These are phyloP conservation scores for Yarrowia sp. DNA, from an alignment of 805 yeast species.

Conservation along the genomic window DNA sequence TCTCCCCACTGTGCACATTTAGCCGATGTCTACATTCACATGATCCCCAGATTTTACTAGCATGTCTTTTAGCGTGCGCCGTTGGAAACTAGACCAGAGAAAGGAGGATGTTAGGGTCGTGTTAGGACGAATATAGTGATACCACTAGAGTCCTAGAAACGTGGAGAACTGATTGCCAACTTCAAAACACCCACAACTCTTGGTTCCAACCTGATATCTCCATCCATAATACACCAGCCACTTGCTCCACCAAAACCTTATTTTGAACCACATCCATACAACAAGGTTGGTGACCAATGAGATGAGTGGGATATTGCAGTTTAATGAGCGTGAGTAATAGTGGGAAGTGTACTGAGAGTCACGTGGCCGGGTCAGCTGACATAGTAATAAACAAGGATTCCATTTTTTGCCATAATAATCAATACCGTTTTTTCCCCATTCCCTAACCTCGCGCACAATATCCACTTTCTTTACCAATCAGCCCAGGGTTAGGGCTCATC, in stretches of 20 bases:
- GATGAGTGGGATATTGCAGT: neutral
- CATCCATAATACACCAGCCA: neutral
- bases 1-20: neutral
- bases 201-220: neutral
- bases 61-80: neutral
- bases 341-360: neutral
- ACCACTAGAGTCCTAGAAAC: neutral
- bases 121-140: neutral
- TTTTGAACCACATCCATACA: neutral
- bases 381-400: too few relatives aligned
- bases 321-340: neutral
- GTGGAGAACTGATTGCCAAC: neutral
- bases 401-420: too few relatives aligned
- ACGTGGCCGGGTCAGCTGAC: neutral
- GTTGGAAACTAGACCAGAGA: neutral
- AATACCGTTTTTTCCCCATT: too few relatives aligned
- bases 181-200: neutral
- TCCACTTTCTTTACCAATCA: neutral
- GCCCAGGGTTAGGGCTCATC: neutral
- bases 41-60: conserved; percentile 7
- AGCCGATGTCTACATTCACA: neutral
- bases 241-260: neutral
- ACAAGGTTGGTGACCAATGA: conserved; percentile 15
- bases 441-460: neutral
- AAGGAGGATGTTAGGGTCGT: too few relatives aligned